A percentile compares a stretch with the other conserved stretches of the same genome.
Evolutionary conservation across 23 red algal species (phyloP).

Genomic region (Pyropia yezoensis): DNA sequence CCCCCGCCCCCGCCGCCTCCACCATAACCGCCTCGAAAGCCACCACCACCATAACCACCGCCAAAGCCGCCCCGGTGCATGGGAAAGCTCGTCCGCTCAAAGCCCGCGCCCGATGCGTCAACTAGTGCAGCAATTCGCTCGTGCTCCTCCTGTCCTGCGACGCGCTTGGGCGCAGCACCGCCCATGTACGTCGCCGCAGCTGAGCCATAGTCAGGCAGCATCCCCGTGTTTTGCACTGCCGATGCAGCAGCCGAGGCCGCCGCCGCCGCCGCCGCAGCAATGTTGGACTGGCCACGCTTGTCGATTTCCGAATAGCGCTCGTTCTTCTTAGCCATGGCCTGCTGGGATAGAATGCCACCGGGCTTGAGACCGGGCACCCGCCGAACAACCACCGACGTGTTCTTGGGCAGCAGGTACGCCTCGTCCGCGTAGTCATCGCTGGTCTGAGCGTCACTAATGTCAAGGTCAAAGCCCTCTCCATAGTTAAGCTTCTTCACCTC

Average conservation of each 20-base stretch:
- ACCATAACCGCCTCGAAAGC: slow-evolving; percentile 12
- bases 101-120: slow-evolving; percentile 17
- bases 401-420: slow-evolving; percentile 75
- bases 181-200: not conserved
- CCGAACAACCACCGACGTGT: slow-evolving; percentile 85
- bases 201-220: not conserved
- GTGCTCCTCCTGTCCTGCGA: slow-evolving; percentile 58
- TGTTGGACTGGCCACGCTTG: not conserved
- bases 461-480: slow-evolving; percentile 97
- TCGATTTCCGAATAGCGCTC: slow-evolving; percentile 88
- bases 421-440: slow-evolving; percentile 83
- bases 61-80: slow-evolving; percentile 32
- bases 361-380: slow-evolving; percentile 71
- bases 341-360: slow-evolving; percentile 77
- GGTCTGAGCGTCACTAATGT: slow-evolving; percentile 88
- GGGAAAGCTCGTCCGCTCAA: slow-evolving; percentile 20
- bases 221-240: slow-evolving; percentile 1
- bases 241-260: not conserved
- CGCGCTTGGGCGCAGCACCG: slow-evolving; percentile 14
- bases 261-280: no score
- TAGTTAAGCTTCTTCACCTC: slow-evolving; percentile 88
- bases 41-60: slow-evolving; percentile 7
- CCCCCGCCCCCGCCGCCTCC: slow-evolving; percentile 17
- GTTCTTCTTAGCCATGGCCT: slow-evolving; percentile 88
- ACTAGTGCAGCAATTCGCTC: slow-evolving; percentile 59